These are phyloP conservation scores for Calocybe gambosa DNA, from an alignment of 1,284 basidiomycete species.

Conservation along the genomic window DNA sequence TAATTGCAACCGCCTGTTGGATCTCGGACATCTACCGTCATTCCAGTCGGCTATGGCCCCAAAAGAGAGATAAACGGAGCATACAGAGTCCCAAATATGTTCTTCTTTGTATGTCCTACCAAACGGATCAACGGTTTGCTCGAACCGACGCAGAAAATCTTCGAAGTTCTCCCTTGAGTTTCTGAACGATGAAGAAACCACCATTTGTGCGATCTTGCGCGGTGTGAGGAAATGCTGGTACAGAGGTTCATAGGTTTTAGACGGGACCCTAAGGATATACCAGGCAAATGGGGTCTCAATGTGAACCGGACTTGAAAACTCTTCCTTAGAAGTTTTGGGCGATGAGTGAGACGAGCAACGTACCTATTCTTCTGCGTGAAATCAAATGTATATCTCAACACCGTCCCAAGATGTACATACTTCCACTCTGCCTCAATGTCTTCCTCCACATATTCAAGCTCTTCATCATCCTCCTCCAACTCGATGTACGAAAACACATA, in stretches of 20 bases:
- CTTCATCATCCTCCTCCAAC: conserved; percentile 33
- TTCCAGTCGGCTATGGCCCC: not conserved
- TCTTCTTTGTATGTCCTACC: conserved; percentile 30
- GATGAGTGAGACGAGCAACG: conserved; percentile 29
- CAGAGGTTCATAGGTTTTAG: conserved; percentile 35
- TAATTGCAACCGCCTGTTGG: conserved; percentile 24
- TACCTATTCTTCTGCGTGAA: conserved; percentile 27
- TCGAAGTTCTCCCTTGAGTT: conserved; percentile 23
- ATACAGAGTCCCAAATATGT: conserved; percentile 37
- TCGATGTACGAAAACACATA: conserved; percentile 26
- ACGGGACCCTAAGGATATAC: conserved; percentile 50
- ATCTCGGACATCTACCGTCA: conserved; percentile 28
- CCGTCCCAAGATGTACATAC: conserved; percentile 27
- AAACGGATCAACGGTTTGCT: conserved; percentile 28
- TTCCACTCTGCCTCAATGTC: conserved; percentile 13
- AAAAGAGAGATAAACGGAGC: conserved; percentile 17
- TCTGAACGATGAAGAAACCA: conserved; percentile 33
- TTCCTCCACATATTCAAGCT: conserved; percentile 22
- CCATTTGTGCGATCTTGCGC: conserved; percentile 42
- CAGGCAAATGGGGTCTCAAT: conserved; percentile 55
- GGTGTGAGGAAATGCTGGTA: conserved; percentile 45
- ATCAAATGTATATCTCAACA: conserved; percentile 31
- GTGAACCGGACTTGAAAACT: conserved; percentile 44
- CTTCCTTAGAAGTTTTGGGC: too few relatives aligned
- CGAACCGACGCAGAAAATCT: conserved; percentile 29